These are phyloP conservation scores for Fusarium penzigii DNA, from an alignment of 2,329 filamentous ascomycete genomes.

Conservation along the genomic window DNA sequence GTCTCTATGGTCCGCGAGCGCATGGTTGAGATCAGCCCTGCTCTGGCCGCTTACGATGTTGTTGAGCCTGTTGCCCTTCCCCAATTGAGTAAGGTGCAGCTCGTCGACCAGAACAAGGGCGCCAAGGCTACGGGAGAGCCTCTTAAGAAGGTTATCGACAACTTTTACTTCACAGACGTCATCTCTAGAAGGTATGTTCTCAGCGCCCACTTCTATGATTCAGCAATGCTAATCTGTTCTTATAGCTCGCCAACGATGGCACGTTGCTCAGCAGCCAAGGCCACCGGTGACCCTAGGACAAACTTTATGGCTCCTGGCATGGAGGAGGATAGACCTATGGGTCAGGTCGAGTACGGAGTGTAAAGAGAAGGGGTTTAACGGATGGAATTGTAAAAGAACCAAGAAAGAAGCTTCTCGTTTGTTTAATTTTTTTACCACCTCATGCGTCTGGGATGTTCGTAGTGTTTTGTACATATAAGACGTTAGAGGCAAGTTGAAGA, in stretches of 20 bases:
- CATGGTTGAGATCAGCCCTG: slow-evolving; percentile 92
- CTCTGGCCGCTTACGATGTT: slow-evolving; percentile 85
- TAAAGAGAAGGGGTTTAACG: slow-evolving; percentile 34
- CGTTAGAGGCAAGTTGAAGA: slow-evolving; percentile 30
- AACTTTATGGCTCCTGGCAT: slow-evolving; percentile 77
- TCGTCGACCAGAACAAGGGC: slow-evolving; percentile 96
- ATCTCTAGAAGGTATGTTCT: slow-evolving; percentile 86
- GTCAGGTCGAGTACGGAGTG: slow-evolving; percentile 60
- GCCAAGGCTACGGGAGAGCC: slow-evolving; percentile 69
- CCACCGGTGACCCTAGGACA: slow-evolving; percentile 73
- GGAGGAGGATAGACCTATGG: slow-evolving; percentile 62
- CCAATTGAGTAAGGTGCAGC: slow-evolving; percentile 85
- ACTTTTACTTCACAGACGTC: slow-evolving; percentile 98
- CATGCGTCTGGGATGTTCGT: slow-evolving; percentile 29
- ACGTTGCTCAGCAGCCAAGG: slow-evolving; percentile 91
- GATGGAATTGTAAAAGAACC: slow-evolving; percentile 35
- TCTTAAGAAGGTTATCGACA: slow-evolving; percentile 83
- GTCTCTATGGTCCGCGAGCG: slow-evolving; percentile 85
- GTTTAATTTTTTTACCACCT: slow-evolving; percentile 26
- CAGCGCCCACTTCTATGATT: slow-evolving; percentile 11
- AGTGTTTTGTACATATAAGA: slow-evolving; percentile 44
- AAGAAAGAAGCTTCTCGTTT: slow-evolving; percentile 33
- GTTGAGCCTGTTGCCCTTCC: slow-evolving; percentile 77
- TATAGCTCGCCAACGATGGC: slow-evolving; percentile 97
- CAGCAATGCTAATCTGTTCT: slow-evolving; percentile 22